Conservation (phyloP, 345 rosid species). For the Ceriops decandra region DNA sequence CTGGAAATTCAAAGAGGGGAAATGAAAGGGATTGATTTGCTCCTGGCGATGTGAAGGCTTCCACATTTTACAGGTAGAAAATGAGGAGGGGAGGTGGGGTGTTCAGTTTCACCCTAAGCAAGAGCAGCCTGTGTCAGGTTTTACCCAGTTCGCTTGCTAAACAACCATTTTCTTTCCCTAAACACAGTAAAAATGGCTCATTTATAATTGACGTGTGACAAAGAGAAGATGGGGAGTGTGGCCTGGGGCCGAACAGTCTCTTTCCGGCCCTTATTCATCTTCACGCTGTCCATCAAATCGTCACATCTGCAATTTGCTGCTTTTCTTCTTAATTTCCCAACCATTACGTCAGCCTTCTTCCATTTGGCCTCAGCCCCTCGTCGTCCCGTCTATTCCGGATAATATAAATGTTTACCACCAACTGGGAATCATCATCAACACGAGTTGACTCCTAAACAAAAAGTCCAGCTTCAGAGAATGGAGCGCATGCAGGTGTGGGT, state of each 20-base stretch:
- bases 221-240: too few species aligned
- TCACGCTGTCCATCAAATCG: conserved; percentile 32
- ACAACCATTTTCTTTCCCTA: too few species aligned
- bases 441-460: too few species aligned
- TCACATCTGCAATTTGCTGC: conserved; percentile 3
- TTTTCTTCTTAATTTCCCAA: not conserved
- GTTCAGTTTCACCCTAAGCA: not conserved
- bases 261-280: conserved; percentile 4
- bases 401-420: too few species aligned
- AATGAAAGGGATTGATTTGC: conserved; percentile 9
- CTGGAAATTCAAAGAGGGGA: conserved; percentile 1
- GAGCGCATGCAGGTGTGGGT: too few species aligned
- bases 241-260: conserved; percentile 6
- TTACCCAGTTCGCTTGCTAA: too few species aligned
- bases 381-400: too few species aligned
- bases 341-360: conserved; percentile 2
- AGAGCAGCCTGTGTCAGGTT: too few species aligned
- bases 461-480: too few species aligned
- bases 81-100: not conserved
- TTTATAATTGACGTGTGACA: conserved; percentile 12
- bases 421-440: too few species aligned
- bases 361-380: not conserved
- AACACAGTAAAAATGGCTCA: too few species aligned
- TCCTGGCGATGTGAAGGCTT: conserved; percentile 32
- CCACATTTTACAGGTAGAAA: conserved; percentile 18